Evolutionary conservation across 345 rosid species (phyloP).

Genomic region (Alliaria petiolata): DNA sequence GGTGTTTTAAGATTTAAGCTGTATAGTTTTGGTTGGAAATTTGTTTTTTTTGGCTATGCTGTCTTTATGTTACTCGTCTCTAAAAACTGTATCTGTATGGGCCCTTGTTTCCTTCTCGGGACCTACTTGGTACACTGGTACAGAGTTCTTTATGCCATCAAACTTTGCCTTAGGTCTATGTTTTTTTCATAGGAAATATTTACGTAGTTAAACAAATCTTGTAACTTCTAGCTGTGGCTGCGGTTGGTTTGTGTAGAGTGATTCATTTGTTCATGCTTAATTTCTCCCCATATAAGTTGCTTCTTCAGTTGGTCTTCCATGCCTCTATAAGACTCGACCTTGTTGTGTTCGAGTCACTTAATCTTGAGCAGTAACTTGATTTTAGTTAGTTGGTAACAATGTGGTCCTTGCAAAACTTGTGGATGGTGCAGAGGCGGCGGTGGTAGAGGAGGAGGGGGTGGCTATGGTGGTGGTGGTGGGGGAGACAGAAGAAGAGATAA

Average conservation of each 20-base stretch:
- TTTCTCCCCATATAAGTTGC: background rate
- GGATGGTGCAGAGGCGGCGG: conserved; percentile 44
- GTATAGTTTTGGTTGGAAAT: background rate
- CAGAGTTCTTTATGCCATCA: too few relatives aligned
- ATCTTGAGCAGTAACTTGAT: background rate
- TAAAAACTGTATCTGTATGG: background rate
- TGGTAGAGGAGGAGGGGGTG: conserved; percentile 51
- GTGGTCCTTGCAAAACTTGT: conserved; percentile 17
- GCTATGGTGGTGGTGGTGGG: conserved; percentile 82
- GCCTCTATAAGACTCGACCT: background rate
- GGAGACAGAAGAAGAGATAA: conserved; percentile 87
- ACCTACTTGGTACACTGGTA: background rate
- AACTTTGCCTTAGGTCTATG: background rate
- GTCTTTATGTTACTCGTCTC: background rate
- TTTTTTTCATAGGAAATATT: background rate
- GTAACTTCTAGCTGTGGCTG: background rate
- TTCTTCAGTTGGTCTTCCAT: background rate
- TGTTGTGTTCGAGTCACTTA: conserved; percentile 1
- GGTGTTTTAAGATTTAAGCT: background rate
- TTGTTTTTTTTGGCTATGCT: background rate
- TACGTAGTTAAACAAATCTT: background rate
- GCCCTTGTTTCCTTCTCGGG: background rate
- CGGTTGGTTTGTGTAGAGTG: background rate
- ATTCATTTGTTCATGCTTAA: background rate
- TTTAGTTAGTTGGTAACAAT: background rate